Base-by-base conservation (phyloP, 106 monocot species). In the Agapanthus africanus region DNA sequence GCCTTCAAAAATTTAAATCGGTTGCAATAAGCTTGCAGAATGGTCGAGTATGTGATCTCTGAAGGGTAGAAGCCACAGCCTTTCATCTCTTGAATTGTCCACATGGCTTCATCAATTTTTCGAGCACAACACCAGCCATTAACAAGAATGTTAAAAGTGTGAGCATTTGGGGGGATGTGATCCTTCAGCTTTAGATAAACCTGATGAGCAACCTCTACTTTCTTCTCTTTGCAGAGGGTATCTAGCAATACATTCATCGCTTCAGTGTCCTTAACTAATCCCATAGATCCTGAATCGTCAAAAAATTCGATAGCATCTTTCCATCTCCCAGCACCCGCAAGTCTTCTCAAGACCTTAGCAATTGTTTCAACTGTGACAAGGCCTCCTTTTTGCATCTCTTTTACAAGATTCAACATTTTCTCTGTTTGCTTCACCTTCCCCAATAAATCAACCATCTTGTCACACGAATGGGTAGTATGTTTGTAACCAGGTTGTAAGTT, bases 101-200 rank as follows among this genome's bases (percentile, higher is more conserved):
- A 79, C 65, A 81, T 52, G 13, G 94, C 91, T 54, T 88, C 88
- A 59, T 91, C 91, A 40, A 83, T 76, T 47, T 74, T 85, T 26
- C 70, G 56, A 23, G 63, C 61, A 56, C 65, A 81, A 46, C 94
- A 95, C 94, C 94, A 95, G 10, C 90, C 94, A 74, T 88, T 76
- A 37, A 95, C 78, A 68, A 95, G 75, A 70, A 95, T 95, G 62
- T 91, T 88, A 52, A 76, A 88, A 27, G 95, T 95, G 69, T 84
- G 56, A 36, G 76, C 79, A 88, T 86, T 35, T 13, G 88, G 81
- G 28, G 66, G 35, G 56, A 95, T 80, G 5, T 72, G 52, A 23
- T 74, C 34, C 42, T 80, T 88, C n/a, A 84, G 73, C 19, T 73
- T 76, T 16, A 82, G 15, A 77, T 79, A 88, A 0, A 75, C 73